These are phyloP conservation scores for Triticum dicoccoides DNA, from an alignment of 176 grass and related monocot species.

Conservation along the genomic window DNA sequence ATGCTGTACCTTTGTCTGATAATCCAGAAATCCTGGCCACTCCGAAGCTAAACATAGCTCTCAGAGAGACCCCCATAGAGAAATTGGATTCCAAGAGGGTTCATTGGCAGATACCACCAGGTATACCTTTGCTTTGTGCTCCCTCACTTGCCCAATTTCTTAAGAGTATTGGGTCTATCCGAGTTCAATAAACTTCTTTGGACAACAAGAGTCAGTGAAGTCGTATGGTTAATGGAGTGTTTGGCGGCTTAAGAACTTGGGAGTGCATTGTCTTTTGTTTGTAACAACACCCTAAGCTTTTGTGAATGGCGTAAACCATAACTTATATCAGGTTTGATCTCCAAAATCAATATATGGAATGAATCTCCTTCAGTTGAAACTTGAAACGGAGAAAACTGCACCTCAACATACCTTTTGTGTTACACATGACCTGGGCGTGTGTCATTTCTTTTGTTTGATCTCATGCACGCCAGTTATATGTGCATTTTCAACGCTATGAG, in stretches of 20 bases:
- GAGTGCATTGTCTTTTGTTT: conserved; percentile 2
- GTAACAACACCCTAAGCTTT: neutral
- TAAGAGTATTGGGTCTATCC: conserved; percentile 14
- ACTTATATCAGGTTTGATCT: conserved; percentile 20
- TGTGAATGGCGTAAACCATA: neutral
- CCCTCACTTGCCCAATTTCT: conserved; percentile 31
- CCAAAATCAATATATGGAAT: neutral
- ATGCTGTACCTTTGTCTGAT: conserved; percentile 22
- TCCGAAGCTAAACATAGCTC: conserved; percentile 37
- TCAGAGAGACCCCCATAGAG: conserved; percentile 40
- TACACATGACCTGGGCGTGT: neutral
- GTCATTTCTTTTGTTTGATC: neutral
- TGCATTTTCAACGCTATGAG: neutral
- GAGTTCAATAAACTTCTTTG: conserved; percentile 4
- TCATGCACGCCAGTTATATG: neutral
- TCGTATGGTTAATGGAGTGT: neutral
- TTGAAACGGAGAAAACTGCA: conserved; percentile 3
- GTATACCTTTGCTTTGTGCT: conserved; percentile 60
- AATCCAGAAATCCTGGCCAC: conserved; percentile 26
- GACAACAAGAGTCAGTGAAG: neutral
- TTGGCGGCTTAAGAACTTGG: conserved; percentile 12
- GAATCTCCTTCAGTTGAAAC: conserved; percentile 11
- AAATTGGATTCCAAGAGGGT: conserved; percentile 70
- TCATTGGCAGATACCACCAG: conserved; percentile 81
- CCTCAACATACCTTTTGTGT: neutral